Conservation (phyloP, 1,284 basidiomycete genomes). For the Ustilago shanxiensis region DNA sequence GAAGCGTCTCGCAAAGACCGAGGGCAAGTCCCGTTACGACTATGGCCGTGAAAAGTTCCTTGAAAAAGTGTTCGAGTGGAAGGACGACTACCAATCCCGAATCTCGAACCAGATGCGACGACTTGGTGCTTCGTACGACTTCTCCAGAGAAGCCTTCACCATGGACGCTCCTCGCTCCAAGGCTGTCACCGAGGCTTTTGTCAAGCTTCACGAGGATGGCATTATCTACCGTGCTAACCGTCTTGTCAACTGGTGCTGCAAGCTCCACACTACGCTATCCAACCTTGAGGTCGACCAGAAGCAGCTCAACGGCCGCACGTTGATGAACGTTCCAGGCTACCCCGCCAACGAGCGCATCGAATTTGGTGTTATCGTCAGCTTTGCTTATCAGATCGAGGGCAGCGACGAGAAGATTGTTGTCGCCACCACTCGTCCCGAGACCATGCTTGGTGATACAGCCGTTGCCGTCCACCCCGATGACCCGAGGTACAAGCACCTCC, state of each 20-base stretch:
- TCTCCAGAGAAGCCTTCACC: conserved; percentile 93
- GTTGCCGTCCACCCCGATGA: conserved; percentile 97
- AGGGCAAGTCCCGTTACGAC: conserved; percentile 89
- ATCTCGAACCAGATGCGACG: conserved; percentile 91
- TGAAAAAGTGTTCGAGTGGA: conserved; percentile 94
- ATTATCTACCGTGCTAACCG: conserved; percentile 96
- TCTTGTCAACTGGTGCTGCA: conserved; percentile 98
- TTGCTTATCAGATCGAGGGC: conserved; percentile 90
- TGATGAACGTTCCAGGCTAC: conserved; percentile 93
- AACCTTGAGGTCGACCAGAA: conserved; percentile 98
- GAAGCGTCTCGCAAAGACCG: conserved; percentile 86
- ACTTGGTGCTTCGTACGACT: conserved; percentile 94
- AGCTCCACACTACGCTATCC: conserved; percentile 94
- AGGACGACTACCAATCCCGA: conserved; percentile 91
- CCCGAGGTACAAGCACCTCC: conserved; percentile 91
- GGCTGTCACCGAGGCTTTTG: conserved; percentile 93
- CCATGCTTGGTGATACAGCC: conserved; percentile 97
- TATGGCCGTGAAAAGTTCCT: conserved; percentile 93
- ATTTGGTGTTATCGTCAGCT: conserved; percentile 95
- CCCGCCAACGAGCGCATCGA: conserved; percentile 94
- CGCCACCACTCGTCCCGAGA: conserved; percentile 97
- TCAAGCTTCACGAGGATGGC: conserved; percentile 90
- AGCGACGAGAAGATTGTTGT: conserved; percentile 91
- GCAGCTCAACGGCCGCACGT: conserved; percentile 86
- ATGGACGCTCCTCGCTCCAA: conserved; percentile 80